Conservation (phyloP, 352 stramenopile genomes). For the Phytophthora tubulina region DNA sequence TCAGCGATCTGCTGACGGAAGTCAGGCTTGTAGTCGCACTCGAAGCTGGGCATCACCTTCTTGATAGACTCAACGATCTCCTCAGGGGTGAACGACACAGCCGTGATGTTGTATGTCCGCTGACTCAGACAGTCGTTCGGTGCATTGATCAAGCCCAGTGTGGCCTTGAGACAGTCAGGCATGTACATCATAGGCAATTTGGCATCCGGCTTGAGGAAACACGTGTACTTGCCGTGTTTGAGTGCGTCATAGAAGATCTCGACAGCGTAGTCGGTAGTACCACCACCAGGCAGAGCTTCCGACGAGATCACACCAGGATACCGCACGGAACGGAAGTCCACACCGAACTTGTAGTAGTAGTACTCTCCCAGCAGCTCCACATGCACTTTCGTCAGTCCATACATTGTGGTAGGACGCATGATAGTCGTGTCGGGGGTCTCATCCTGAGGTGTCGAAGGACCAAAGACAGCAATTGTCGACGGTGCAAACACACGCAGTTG, state of each 20-base stretch:
- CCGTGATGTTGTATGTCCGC: constrained; percentile 93
- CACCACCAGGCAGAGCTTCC: constrained; percentile 85
- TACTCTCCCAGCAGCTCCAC: constrained; percentile 93
- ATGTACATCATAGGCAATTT: constrained; percentile 96
- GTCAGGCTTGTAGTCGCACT: constrained; percentile 90
- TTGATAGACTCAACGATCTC: constrained; percentile 88
- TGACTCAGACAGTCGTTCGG: constrained; percentile 76
- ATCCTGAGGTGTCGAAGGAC: constrained; percentile 86
- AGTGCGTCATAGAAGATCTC: constrained; percentile 95
- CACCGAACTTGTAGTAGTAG: constrained; percentile 92
- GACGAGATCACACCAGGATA: constrained; percentile 93
- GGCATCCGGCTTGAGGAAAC: constrained; percentile 83
- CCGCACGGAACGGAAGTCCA: constrained; percentile 93
- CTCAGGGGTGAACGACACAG: constrained; percentile 90
- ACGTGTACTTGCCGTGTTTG: constrained; percentile 90
- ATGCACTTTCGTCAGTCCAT: constrained; percentile 94
- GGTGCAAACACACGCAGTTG: constrained; percentile 90
- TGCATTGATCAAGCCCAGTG: constrained; percentile 83
- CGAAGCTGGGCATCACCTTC: constrained; percentile 89
- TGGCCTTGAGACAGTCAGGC: constrained; percentile 92
- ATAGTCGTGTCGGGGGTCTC: constrained; percentile 90
- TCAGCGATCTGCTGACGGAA: constrained; percentile 93
- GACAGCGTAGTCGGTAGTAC: constrained; percentile 93
- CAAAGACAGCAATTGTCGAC: constrained; percentile 93
- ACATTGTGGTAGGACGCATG: constrained; percentile 94